Evolutionary conservation across 2,329 filamentous ascomycete species (phyloP).

Genomic region (Dryadomyces sulphureus): DNA sequence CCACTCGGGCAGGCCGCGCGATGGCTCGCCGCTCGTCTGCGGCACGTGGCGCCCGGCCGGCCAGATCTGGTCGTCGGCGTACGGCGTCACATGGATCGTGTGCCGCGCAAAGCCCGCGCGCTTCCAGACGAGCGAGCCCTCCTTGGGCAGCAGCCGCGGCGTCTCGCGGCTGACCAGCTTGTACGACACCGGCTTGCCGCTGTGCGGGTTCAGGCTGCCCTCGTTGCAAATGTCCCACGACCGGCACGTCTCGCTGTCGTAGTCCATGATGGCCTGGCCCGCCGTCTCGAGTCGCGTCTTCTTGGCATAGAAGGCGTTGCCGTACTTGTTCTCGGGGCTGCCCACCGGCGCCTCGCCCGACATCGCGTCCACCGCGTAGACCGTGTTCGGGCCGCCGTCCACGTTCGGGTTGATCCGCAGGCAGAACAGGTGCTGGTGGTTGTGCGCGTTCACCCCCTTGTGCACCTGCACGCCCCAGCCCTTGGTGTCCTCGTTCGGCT

Average conservation of each 20-base stretch:
- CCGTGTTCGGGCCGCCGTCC: constrained; percentile 66
- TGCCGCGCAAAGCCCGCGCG: constrained; percentile 77
- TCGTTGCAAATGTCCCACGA: constrained; percentile 89
- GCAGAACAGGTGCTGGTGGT: constrained; percentile 69
- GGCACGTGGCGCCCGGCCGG: constrained; percentile 79
- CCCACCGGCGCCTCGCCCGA: constrained; percentile 60
- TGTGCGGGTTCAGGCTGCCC: constrained; percentile 71
- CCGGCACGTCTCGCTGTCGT: constrained; percentile 61
- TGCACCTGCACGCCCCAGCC: constrained; percentile 91
- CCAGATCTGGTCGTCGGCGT: constrained; percentile 68
- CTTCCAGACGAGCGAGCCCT: constrained; percentile 74
- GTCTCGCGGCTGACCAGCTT: constrained; percentile 84
- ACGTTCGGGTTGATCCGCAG: constrained; percentile 76
- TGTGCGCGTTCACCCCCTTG: constrained; percentile 83
- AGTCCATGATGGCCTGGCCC: constrained; percentile 57
- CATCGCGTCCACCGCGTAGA: constrained; percentile 70
- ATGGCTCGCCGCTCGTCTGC: constrained; percentile 70
- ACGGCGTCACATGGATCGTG: constrained; percentile 78
- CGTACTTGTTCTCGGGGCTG: constrained; percentile 70
- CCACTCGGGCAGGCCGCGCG: constrained; percentile 60
- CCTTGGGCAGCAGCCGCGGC: constrained; percentile 63
- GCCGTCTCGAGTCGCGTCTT: constrained; percentile 66
- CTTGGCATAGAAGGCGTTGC: constrained; percentile 79
- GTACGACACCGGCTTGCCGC: constrained; percentile 71
- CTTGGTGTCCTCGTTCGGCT: constrained; percentile 62